phyloP scores from a whole-genome alignment of 2,329 filamentous ascomycete species.

The Thelonectria olida region DNA sequence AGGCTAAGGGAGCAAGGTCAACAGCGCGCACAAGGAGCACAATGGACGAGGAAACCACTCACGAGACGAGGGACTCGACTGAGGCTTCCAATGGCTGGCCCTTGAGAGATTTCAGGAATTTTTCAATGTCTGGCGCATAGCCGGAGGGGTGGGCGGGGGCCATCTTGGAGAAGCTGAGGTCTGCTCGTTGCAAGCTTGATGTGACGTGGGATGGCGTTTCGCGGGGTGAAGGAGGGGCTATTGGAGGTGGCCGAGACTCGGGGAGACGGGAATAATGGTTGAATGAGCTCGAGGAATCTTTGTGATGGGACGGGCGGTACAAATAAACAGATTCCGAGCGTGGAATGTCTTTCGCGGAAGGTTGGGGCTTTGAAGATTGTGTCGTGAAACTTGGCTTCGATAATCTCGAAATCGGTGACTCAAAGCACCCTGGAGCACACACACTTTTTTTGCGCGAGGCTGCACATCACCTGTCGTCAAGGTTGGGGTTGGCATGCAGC shows the following conservation, averaged over 20 bases:
- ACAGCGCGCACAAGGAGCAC: neutral
- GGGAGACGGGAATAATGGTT: neutral
- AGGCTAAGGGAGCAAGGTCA: slow-evolving; percentile 62
- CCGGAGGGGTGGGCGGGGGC: slow-evolving; percentile 45
- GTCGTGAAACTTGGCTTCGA: slow-evolving; percentile 19
- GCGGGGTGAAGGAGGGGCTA: slow-evolving; percentile 23
- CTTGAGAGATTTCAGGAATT: slow-evolving; percentile 83
- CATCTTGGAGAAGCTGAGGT: slow-evolving; percentile 40
- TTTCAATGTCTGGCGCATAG: slow-evolving; percentile 76
- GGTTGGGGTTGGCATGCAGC: neutral
- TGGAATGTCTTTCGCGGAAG: slow-evolving; percentile 14
- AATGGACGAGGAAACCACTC: slow-evolving; percentile 45
- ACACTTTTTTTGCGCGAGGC: slow-evolving; percentile 41
- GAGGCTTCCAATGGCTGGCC: slow-evolving; percentile 80
- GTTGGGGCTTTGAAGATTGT: slow-evolving; percentile 19
- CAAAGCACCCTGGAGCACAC: slow-evolving; percentile 15
- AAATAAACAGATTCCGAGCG: neutral
- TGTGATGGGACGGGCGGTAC: neutral
- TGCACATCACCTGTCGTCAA: slow-evolving; percentile 20
- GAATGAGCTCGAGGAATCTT: neutral
- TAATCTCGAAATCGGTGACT: slow-evolving; percentile 33
- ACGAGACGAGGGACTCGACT: slow-evolving; percentile 87
- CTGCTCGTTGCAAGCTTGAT: slow-evolving; percentile 10
- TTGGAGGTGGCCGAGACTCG: slow-evolving; percentile 2
- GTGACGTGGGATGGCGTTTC: slow-evolving; percentile 31